Evolutionary conservation across 768 basidiomycete species (phyloP).

Genomic region (Mrakia frigida): DNA sequence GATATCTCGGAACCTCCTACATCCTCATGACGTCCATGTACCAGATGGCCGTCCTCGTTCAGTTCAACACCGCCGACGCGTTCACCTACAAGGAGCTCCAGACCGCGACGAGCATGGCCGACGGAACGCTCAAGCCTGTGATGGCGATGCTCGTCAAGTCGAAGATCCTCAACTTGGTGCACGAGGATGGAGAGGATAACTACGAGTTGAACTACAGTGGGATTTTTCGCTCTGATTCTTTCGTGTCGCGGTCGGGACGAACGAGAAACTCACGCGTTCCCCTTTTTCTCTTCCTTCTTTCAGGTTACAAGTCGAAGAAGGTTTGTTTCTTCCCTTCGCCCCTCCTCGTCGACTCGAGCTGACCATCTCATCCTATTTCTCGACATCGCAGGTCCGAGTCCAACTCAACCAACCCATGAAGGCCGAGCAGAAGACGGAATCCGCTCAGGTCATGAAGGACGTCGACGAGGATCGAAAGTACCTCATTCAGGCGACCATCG

Average conservation of each 20-base stretch:
- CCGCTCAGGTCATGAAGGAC: conserved; percentile 80
- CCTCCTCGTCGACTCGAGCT: neutral
- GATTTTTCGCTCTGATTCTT: neutral
- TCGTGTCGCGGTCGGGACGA: too few relatives aligned
- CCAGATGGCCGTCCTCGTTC: conserved; percentile 89
- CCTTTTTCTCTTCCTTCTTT: neutral
- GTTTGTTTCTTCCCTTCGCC: neutral
- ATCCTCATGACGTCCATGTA: conserved; percentile 91
- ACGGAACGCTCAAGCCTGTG: conserved; percentile 17
- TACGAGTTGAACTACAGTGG: conserved; percentile 34
- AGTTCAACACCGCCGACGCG: conserved; percentile 88
- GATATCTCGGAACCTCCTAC: conserved; percentile 89
- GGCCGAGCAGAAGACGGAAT: conserved; percentile 87
- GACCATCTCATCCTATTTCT: neutral
- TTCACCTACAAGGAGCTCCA: conserved; percentile 73
- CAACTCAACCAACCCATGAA: conserved; percentile 89
- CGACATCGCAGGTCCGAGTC: conserved; percentile 61
- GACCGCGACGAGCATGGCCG: conserved; percentile 56
- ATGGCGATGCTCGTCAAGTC: conserved; percentile 26
- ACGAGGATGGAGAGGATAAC: conserved; percentile 33
- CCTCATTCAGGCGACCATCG: conserved; percentile 89
- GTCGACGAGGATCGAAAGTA: conserved; percentile 98
- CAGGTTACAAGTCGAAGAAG: conserved; percentile 25
- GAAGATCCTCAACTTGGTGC: conserved; percentile 26
- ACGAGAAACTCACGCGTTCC: neutral